A percentile compares a stretch with the other conserved stretches of the same genome.
Conservation (phyloP, 2,329 filamentous ascomycete genomes). For the Neopestalotiopsis sp. region DNA sequence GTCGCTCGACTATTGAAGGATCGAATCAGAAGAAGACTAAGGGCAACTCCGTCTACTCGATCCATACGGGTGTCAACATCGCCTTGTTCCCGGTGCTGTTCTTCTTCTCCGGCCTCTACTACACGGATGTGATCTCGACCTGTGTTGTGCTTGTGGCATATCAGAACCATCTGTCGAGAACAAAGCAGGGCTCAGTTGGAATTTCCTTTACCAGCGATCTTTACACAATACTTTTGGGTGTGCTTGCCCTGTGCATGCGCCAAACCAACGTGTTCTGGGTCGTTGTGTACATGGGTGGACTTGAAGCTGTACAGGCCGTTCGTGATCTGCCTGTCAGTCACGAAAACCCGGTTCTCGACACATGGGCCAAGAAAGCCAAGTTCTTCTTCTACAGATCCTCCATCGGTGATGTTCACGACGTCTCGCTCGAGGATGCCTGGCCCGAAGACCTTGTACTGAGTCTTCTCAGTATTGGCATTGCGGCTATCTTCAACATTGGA, state of each 20-base stretch:
- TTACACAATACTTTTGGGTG: conserved; percentile 58
- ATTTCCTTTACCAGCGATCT: conserved; percentile 45
- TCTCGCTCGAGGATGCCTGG: conserved; percentile 49
- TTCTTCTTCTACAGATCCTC: conserved; percentile 50
- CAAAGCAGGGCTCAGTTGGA: conserved; percentile 35
- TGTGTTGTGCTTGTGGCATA: conserved; percentile 76
- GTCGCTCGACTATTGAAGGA: conserved; percentile 51
- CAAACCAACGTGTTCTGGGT: conserved; percentile 99
- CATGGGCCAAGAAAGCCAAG: conserved; percentile 39
- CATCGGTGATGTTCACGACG: conserved; percentile 60
- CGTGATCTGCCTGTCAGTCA: conserved; percentile 45
- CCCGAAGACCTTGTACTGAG: conserved; percentile 60
- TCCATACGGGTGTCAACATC: conserved; percentile 77
- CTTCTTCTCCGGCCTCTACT: conserved; percentile 95
- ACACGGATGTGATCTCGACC: conserved; percentile 89
- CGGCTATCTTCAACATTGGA: conserved; percentile 54
- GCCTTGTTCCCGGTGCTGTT: conserved; percentile 87
- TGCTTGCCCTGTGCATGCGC: conserved; percentile 75
- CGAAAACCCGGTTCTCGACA: conserved; percentile 36
- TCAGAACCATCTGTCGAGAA: conserved; percentile 55
- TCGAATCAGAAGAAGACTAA: conserved; percentile 26
- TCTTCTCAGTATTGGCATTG: conserved; percentile 68
- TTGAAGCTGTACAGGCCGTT: conserved; percentile 59
- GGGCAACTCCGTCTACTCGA: conserved; percentile 44
- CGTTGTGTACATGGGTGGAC: conserved; percentile 73